Percentiles rank a stretch among this genome's conserved stretches.
These are phyloP conservation scores for Bipolaris victoriae DNA, from an alignment of 2,329 filamentous ascomycete species.

Conservation along the genomic window DNA sequence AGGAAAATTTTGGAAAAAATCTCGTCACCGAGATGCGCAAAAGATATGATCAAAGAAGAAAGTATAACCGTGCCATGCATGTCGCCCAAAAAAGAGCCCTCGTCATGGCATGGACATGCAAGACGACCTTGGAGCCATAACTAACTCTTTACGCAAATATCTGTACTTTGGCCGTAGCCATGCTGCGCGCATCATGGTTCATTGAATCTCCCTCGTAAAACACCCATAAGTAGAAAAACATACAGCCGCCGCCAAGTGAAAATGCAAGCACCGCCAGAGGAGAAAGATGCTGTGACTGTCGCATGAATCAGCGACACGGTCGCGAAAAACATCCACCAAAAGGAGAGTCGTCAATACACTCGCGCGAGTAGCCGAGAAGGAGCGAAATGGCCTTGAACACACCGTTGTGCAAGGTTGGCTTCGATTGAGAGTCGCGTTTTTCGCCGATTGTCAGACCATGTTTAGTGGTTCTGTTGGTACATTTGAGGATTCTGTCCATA, in stretches of 20 bases:
- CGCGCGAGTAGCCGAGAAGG: slow-evolving; percentile 10
- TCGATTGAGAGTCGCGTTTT: not conserved
- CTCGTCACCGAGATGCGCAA: slow-evolving; percentile 11
- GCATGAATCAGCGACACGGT: slow-evolving; percentile 32
- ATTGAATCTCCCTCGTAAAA: slow-evolving; percentile 35
- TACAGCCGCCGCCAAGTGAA: slow-evolving; percentile 49
- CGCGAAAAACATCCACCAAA: slow-evolving; percentile 31
- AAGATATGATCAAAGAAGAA: slow-evolving; percentile 10
- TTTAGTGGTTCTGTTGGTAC: slow-evolving; percentile 53
- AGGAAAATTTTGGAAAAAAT: not conserved
- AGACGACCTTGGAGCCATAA: slow-evolving; percentile 9
- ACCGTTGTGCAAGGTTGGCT: slow-evolving; percentile 1
- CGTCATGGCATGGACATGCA: slow-evolving; percentile 8
- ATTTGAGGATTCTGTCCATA: slow-evolving; percentile 57
- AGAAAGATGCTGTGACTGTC: slow-evolving; percentile 37
- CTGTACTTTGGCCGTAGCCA: slow-evolving; percentile 5
- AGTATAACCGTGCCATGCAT: slow-evolving; percentile 11
- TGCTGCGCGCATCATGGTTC: slow-evolving; percentile 13
- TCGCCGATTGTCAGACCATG: slow-evolving; percentile 2
- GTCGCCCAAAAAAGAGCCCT: slow-evolving; percentile 12
- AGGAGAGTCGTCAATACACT: slow-evolving; percentile 30
- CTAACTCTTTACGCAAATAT: slow-evolving; percentile 13
- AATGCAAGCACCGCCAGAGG: slow-evolving; percentile 45
- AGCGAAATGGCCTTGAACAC: slow-evolving; percentile 20
- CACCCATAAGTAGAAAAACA: slow-evolving; percentile 42